These are phyloP conservation scores for Sarcocystis neurona DNA, from an alignment of 169 alveolate genomes.

Conservation along the genomic window DNA sequence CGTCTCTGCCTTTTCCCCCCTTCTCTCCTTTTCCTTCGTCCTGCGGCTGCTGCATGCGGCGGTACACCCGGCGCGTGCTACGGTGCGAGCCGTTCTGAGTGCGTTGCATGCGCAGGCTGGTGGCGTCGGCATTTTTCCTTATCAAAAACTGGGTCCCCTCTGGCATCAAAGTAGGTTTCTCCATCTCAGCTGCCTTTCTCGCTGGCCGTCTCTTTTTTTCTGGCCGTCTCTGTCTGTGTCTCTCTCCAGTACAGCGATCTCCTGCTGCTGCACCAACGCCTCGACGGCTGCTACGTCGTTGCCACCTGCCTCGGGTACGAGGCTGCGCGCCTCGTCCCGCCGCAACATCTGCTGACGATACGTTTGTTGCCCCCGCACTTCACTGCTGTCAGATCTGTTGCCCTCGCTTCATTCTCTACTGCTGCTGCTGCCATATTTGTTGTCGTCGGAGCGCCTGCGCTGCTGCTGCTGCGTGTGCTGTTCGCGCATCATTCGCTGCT, in stretches of 20 bases:
- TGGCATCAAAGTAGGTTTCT: slow-evolving; percentile 35
- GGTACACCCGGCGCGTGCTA: background rate
- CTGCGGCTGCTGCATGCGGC: background rate
- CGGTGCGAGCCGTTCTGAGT: background rate
- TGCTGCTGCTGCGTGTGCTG: slow-evolving; percentile 35
- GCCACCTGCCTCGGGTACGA: background rate
- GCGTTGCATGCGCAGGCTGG: slow-evolving; percentile 25
- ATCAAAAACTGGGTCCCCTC: slow-evolving; percentile 61
- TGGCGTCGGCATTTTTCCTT: slow-evolving; percentile 42
- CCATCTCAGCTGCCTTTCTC: too few species aligned
- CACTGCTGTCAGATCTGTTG: background rate
- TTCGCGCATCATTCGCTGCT: too few species aligned
- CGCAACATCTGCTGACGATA: too few species aligned
- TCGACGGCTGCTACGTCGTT: background rate
- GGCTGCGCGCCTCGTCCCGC: too few species aligned
- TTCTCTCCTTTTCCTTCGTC: background rate
- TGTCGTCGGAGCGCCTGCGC: background rate
- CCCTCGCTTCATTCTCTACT: background rate
- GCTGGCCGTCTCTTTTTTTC: background rate
- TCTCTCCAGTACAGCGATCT: background rate
- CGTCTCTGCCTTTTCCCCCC: background rate
- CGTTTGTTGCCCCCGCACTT: background rate
- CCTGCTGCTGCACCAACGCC: background rate
- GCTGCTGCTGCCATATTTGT: background rate
- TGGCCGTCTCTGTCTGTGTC: background rate